These are phyloP conservation scores for Exserohilum turcica DNA, from an alignment of 2,329 filamentous ascomycete species.

Conservation along the genomic window DNA sequence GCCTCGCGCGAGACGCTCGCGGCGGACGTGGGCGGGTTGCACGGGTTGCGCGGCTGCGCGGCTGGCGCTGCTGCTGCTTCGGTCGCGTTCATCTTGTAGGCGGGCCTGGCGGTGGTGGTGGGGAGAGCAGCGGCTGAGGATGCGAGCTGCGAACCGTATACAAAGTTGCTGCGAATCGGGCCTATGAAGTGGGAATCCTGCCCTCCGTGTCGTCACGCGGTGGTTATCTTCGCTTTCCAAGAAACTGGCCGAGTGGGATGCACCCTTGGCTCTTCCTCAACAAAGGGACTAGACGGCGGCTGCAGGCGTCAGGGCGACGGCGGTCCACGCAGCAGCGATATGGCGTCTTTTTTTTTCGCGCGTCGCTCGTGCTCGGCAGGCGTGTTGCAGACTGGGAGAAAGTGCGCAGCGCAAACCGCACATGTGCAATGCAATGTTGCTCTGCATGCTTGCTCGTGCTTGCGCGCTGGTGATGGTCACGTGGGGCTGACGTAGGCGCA, in stretches of 20 bases:
- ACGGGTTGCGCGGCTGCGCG: slow-evolving; percentile 15
- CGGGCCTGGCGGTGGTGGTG: neutral
- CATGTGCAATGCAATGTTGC: slow-evolving; percentile 3
- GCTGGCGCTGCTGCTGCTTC: slow-evolving; percentile 10
- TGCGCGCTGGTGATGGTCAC: slow-evolving; percentile 11
- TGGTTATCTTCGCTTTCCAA: slow-evolving; percentile 14
- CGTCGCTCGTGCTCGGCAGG: no score
- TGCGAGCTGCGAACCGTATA: neutral
- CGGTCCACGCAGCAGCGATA: neutral
- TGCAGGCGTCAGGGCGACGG: neutral
- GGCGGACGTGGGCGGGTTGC: slow-evolving; percentile 21
- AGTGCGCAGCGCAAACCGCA: no score
- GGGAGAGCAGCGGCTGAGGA: neutral
- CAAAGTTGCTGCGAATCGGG: slow-evolving; percentile 12
- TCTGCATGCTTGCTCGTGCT: slow-evolving; percentile 3
- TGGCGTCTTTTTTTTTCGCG: no score
- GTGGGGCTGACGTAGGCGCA: slow-evolving; percentile 17
- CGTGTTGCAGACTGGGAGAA: neutral
- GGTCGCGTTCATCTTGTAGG: slow-evolving; percentile 14
- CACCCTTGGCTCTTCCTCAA: slow-evolving; percentile 13
- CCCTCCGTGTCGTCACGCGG: slow-evolving; percentile 15
- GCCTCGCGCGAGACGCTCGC: slow-evolving; percentile 25
- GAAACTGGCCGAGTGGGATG: slow-evolving; percentile 19
- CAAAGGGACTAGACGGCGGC: neutral
- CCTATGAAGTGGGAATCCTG: slow-evolving; percentile 9